These are phyloP conservation scores for Moricandia arvensis DNA, from an alignment of 345 rosid species.

Conservation along the genomic window DNA sequence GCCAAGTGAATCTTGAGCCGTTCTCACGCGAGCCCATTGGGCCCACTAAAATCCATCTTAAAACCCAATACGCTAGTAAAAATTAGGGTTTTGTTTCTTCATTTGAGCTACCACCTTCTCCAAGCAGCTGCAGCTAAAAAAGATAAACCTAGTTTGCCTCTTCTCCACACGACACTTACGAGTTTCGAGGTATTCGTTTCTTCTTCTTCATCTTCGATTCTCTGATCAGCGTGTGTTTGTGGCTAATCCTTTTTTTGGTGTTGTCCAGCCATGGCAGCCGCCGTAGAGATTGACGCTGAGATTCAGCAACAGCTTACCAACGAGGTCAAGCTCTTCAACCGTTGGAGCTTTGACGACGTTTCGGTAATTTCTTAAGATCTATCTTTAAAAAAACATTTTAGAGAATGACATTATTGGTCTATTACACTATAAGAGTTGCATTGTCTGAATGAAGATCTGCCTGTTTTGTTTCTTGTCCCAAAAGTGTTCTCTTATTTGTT, in stretches of 20 bases:
- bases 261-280: constrained; percentile 32
- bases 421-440: neutral
- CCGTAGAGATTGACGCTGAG: constrained; percentile 35
- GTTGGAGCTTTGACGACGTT: constrained; percentile 81
- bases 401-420: neutral
- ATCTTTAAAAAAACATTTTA: neutral
- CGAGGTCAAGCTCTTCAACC: constrained; percentile 72
- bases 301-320: constrained; percentile 32
- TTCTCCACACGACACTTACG: neutral
- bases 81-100: neutral
- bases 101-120: neutral
- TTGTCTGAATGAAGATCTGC: neutral
- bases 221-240: neutral
- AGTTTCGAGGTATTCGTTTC: neutral
- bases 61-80: neutral
- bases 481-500: neutral
- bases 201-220: neutral
- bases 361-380: constrained; percentile 40
- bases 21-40: neutral
- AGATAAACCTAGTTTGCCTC: neutral
- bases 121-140: constrained; percentile 10
- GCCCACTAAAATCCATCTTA: neutral
- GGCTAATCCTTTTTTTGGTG: constrained; percentile 13
- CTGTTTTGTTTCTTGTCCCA: neutral
- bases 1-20: neutral